Evolutionary conservation across 2,329 filamentous ascomycete genomes (phyloP), one percentile per base, ranked within the genome.

Genomic region (Botryotinia globosa): DNA sequence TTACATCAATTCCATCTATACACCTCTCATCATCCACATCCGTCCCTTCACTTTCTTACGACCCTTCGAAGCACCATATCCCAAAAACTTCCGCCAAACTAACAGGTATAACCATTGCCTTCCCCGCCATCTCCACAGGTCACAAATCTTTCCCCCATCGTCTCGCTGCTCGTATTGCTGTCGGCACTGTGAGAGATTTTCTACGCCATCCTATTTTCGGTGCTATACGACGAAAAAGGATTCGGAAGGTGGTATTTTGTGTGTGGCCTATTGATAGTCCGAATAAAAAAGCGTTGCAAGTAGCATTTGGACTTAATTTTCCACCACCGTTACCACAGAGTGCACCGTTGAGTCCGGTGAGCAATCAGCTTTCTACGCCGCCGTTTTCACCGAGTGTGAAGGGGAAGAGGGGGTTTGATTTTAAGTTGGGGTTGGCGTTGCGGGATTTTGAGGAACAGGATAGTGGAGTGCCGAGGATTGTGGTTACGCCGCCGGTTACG

Each of bases 221-320:
- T 2, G 32, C n/a, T 1, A 1, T 1, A 16, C 7, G 63, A 25
- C 18, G 32, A 7, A 66, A 29, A 8, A 18, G 14, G 22, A 37
- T 66, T n/a, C 10, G 32, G 32, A 66, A 25, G 45, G 63, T 66
- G 2, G 63, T 66, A 0, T 66, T 66, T 39, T 66, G 63, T 39
- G 63, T 66, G 2, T 66, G 63, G 63, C 44, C 44, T 3, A 32
- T 54, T 29, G 63, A 66, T 66, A 66, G 64, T 7, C 45, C 64
- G 22, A 66, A 66, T 66, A 16, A 45, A 6, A 66, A 66, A 14
- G 45, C 64, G 8, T 8, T 66, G 1, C 64, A 66, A 16, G 12
- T 66, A n/a, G 45, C 64, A 4, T 54, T 66, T 39, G 64, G 45
- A 20, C 7, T 29, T 2, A 20, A 20, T 34, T 66, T 66, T 54